Evolutionary conservation across 2,329 filamentous ascomycete species (phyloP).

Genomic region (Ophiostoma tasmaniense): DNA sequence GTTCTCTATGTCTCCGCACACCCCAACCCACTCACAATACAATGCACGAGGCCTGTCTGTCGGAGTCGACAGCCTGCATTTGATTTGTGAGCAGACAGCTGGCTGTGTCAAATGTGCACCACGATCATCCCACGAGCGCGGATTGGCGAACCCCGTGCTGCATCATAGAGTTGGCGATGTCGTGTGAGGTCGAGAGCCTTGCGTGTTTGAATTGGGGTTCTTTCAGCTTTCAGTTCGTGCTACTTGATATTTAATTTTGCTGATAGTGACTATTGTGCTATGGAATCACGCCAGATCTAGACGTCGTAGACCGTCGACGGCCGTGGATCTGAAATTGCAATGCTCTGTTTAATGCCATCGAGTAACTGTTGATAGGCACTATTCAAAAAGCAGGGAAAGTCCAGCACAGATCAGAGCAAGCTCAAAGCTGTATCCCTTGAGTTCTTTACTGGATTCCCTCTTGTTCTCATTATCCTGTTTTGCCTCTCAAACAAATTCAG

Average conservation of each 20-base stretch:
- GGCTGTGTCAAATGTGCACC: not conserved
- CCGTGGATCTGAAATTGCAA: not conserved
- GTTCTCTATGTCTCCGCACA: not conserved
- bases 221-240: not conserved
- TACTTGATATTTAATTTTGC: not conserved
- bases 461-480: not conserved
- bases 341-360: not conserved
- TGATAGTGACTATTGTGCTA: not conserved
- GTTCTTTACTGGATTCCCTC: not conserved
- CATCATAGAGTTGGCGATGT: not conserved
- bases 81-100: not conserved
- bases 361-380: too few relatives aligned
- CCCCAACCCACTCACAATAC: not conserved
- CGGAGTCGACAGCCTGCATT: not conserved
- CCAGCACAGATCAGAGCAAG: too few relatives aligned
- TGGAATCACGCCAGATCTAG: not conserved
- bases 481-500: not conserved
- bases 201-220: not conserved
- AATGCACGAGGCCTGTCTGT: not conserved
- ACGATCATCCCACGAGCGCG: not conserved
- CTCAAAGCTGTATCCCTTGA: not conserved
- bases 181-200: not conserved
- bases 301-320: not conserved
- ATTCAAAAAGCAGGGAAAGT: too few relatives aligned
- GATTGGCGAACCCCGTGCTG: conserved; percentile 4